Evolutionary conservation across 768 basidiomycete genomes (phyloP).

Genomic region (Strobilomyces dryophilus): DNA sequence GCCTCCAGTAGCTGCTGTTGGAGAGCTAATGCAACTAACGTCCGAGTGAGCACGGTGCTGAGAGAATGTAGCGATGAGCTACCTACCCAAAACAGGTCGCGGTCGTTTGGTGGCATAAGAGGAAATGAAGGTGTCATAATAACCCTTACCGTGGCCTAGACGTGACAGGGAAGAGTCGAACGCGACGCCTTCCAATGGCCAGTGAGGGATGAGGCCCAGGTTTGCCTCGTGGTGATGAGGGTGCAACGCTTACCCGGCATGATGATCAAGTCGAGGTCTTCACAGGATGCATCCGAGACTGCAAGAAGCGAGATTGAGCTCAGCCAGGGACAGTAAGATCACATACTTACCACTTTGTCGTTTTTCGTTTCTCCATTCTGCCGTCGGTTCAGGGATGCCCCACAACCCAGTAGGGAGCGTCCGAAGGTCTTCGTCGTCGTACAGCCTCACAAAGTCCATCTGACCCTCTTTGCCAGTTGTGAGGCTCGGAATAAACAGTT

Average conservation of each 20-base stretch:
- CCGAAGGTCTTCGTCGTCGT: constrained; percentile 53
- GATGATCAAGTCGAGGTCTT: constrained; percentile 58
- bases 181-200: constrained; percentile 52
- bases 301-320: constrained; percentile 7
- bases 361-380: constrained; percentile 37
- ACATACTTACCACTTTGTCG: constrained; percentile 49
- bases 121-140: constrained; percentile 72
- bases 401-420: constrained; percentile 59
- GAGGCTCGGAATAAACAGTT: constrained; percentile 68
- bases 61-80: constrained; percentile 17
- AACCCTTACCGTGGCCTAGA: constrained; percentile 80
- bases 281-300: constrained; percentile 32
- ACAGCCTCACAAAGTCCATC: constrained; percentile 68
- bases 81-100: constrained; percentile 67
- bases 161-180: constrained; percentile 68
- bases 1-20: constrained; percentile 56
- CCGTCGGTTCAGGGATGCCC: constrained; percentile 71
- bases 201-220: constrained; percentile 4
- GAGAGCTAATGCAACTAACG: constrained; percentile 60
- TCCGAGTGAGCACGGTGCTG: constrained; percentile 11
- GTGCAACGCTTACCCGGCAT: constrained; percentile 50
- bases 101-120: constrained; percentile 45
- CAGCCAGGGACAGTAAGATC: neutral
- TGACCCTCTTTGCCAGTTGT: constrained; percentile 34
- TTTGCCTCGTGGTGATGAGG: constrained; percentile 9